These are phyloP conservation scores for Ramularia endophylla DNA, from an alignment of 2,329 filamentous ascomycete species.

Conservation along the genomic window DNA sequence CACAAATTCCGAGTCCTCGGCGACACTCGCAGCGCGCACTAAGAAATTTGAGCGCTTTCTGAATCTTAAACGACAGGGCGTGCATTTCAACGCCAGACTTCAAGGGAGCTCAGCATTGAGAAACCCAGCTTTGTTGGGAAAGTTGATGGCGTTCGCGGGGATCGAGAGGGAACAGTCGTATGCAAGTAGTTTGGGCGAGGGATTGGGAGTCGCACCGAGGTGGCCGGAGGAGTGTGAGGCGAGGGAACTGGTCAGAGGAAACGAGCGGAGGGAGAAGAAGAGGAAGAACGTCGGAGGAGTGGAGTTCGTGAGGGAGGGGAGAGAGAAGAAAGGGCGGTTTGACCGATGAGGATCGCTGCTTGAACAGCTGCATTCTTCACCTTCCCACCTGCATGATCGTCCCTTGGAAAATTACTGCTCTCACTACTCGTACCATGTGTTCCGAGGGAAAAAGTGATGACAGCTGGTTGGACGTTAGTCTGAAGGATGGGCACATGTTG, in stretches of 20 bases:
- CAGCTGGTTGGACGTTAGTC: too few relatives aligned
- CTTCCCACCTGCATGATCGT: too few relatives aligned
- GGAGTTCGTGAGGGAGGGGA: too few relatives aligned
- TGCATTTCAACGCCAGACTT: constrained; percentile 73
- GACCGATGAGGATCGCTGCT: too few relatives aligned
- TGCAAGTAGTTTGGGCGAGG: constrained; percentile 48
- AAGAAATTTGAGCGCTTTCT: constrained; percentile 70
- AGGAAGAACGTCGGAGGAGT: constrained; percentile 2
- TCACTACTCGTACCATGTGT: too few relatives aligned
- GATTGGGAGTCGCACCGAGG: constrained; percentile 32
- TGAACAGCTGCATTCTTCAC: too few relatives aligned
- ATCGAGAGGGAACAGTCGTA: constrained; percentile 57
- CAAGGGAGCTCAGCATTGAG: constrained; percentile 60
- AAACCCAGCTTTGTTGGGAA: constrained; percentile 67
- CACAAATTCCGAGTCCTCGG: constrained; percentile 27
- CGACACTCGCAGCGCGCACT: constrained; percentile 39
- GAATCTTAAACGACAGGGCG: constrained; percentile 66
- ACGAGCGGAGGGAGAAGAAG: constrained; percentile 37
- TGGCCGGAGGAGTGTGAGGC: constrained; percentile 41
- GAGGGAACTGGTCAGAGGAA: constrained; percentile 28
- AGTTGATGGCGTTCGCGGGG: constrained; percentile 64
- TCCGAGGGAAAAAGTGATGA: too few relatives aligned
- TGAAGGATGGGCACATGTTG: too few relatives aligned
- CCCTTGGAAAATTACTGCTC: too few relatives aligned
- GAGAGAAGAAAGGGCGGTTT: too few relatives aligned